Evolutionary conservation across 106 monocot genomes (phyloP).

Genomic region (Apostasia shenzhenica): DNA sequence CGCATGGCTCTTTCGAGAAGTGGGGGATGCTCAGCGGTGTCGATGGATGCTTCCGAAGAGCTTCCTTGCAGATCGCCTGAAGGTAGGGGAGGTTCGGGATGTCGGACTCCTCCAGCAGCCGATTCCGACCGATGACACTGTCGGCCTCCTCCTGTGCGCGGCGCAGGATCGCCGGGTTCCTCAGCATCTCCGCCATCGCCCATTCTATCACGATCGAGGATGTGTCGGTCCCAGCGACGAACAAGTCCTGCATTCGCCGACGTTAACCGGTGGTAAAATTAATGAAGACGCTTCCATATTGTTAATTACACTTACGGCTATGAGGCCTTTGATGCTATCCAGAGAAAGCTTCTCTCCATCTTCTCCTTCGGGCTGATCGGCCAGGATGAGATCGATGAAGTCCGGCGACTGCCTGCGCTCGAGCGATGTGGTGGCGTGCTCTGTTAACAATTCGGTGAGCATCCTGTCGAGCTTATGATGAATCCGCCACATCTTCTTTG

Average conservation of each 20-base stretch:
- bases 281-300: not conserved
- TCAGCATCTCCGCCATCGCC: conserved; percentile 19
- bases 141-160: conserved; percentile 11
- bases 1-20: conserved; percentile 11
- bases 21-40: conserved; percentile 34
- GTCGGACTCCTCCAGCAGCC: conserved; percentile 23
- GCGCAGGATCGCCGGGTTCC: conserved; percentile 4
- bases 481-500: conserved; percentile 21
- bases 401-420: conserved; percentile 16
- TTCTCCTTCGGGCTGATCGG: not conserved
- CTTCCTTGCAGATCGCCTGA: conserved; percentile 30
- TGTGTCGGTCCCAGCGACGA: conserved; percentile 16
- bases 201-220: conserved; percentile 14
- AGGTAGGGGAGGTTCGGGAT: conserved; percentile 30
- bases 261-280: not conserved
- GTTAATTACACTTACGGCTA: not conserved
- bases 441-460: conserved; percentile 13
- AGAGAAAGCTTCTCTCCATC: not conserved
- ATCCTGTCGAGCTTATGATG: conserved; percentile 13
- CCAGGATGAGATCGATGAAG: conserved; percentile 15
- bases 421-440: conserved; percentile 18
- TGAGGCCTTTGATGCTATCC: conserved; percentile 10
- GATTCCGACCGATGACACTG: conserved; percentile 7
- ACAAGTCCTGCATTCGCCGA: conserved; percentile 7
- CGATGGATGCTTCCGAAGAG: conserved; percentile 25